phyloP scores from a whole-genome alignment of 1,284 basidiomycete genomes.

The Trametes pubescens region DNA sequence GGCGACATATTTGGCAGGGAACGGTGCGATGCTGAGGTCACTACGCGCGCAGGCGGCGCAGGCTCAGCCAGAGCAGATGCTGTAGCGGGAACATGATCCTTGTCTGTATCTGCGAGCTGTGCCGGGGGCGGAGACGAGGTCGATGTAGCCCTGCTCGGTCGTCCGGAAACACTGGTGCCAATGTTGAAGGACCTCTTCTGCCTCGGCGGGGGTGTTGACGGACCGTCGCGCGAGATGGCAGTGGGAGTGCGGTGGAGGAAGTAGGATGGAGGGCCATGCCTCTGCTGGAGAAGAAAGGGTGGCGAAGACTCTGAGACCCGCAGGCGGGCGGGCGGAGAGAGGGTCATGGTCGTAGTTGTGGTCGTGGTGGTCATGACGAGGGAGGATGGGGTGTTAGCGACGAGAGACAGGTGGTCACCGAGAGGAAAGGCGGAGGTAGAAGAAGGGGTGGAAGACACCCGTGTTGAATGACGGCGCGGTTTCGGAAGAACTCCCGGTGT shows the following conservation, averaged over 20 bases:
- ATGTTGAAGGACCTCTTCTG: conserved; percentile 16
- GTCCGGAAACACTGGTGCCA: not conserved
- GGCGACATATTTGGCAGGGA: conserved; percentile 3
- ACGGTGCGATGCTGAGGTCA: not conserved
- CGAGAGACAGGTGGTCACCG: conserved; percentile 9
- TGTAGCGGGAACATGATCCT: not conserved
- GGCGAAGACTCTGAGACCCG: conserved; percentile 19
- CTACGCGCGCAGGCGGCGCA: not conserved
- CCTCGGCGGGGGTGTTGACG: conserved; percentile 12
- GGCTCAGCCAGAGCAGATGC: not conserved
- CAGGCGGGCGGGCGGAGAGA: conserved; percentile 14
- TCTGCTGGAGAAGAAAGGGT: conserved; percentile 22
- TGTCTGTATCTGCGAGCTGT: not conserved
- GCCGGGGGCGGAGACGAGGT: not conserved
- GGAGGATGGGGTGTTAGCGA: conserved; percentile 17
- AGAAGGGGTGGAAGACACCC: conserved; percentile 23
- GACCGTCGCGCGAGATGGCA: conserved; percentile 5
- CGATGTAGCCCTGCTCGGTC: not conserved
- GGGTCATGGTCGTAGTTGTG: conserved; percentile 21
- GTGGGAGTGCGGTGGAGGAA: conserved; percentile 27
- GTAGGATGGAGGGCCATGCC: conserved; percentile 20
- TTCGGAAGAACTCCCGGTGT: conserved; percentile 27
- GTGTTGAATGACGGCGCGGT: conserved; percentile 27
- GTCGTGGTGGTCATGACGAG: conserved; percentile 27
- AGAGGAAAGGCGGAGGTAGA: conserved; percentile 23